phyloP scores from a whole-genome alignment of 148 eudicot genomes.

The Tetragonia tetragonoides region DNA sequence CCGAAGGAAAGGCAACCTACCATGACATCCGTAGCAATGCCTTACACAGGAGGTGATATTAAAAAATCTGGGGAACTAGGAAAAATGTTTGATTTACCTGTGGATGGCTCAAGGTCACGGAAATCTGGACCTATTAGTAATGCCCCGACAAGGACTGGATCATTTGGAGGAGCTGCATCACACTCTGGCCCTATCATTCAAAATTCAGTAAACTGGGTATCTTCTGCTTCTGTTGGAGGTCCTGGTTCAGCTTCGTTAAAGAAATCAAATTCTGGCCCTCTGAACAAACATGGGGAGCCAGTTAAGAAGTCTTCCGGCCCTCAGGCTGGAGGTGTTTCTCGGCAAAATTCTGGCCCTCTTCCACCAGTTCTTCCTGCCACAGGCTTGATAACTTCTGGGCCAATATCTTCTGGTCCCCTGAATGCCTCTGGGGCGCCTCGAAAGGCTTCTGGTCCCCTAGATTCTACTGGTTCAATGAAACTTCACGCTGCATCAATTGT shows the following conservation, averaged over 20 bases:
- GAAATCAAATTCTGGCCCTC: slow-evolving; percentile 85
- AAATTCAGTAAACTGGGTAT: slow-evolving; percentile 52
- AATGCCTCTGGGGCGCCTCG: slow-evolving; percentile 81
- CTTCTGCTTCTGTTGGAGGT: slow-evolving; percentile 48
- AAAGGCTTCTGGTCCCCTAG: slow-evolving; percentile 80
- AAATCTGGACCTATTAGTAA: slow-evolving; percentile 76
- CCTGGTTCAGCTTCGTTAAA: slow-evolving; percentile 60
- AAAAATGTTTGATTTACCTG: slow-evolving; percentile 83
- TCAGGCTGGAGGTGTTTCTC: slow-evolving; percentile 52
- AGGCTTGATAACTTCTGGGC: slow-evolving; percentile 90
- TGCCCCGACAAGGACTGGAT: slow-evolving; percentile 78
- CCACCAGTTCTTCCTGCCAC: slow-evolving; percentile 84
- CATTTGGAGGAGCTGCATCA: slow-evolving; percentile 72
- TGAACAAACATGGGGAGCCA: slow-evolving; percentile 85
- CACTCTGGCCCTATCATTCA: slow-evolving; percentile 79
- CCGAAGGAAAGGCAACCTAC: slow-evolving; percentile 92
- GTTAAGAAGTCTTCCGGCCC: slow-evolving; percentile 83
- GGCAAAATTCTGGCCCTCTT: slow-evolving; percentile 83
- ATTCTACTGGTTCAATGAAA: slow-evolving; percentile 55
- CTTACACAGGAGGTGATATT: slow-evolving; percentile 93
- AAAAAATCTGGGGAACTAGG: slow-evolving; percentile 96
- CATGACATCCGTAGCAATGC: slow-evolving; percentile 88
- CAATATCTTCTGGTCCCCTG: slow-evolving; percentile 82
- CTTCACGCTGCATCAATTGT: slow-evolving; percentile 50
- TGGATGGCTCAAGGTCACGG: slow-evolving; percentile 66